Conservation (phyloP, 2,329 filamentous ascomycete genomes). For the Fusarium continuum region DNA sequence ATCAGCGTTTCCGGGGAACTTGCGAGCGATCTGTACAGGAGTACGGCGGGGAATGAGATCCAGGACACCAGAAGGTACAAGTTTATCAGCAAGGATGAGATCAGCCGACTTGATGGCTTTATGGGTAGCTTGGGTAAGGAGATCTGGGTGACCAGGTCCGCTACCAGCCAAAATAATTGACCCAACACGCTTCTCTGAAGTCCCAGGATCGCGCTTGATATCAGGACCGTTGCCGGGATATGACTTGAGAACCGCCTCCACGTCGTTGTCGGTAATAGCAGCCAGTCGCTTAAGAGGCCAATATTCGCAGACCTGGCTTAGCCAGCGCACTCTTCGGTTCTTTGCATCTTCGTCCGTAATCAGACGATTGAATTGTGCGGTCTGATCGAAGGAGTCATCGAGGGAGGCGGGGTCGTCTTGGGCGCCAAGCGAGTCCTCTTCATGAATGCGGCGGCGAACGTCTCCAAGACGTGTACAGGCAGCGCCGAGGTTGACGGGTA, state of each 20-base stretch:
- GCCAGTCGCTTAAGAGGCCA: slow-evolving; percentile 90
- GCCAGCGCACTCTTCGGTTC: slow-evolving; percentile 87
- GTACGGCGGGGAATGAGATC: slow-evolving; percentile 91
- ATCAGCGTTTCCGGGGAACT: slow-evolving; percentile 97
- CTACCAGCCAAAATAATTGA: slow-evolving; percentile 89
- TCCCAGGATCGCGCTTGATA: slow-evolving; percentile 33
- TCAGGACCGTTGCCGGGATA: slow-evolving; percentile 60
- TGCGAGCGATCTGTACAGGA: slow-evolving; percentile 89
- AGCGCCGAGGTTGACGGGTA: slow-evolving; percentile 78
- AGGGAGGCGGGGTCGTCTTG: slow-evolving; percentile 64
- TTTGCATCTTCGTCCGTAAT: slow-evolving; percentile 79
- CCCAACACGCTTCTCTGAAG: slow-evolving; percentile 57
- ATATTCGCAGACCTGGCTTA: slow-evolving; percentile 97
- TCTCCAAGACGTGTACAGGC: slow-evolving; percentile 82
- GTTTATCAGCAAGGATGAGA: slow-evolving; percentile 85
- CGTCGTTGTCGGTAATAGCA: slow-evolving; percentile 79
- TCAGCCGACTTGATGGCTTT: slow-evolving; percentile 79
- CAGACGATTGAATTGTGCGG: slow-evolving; percentile 83
- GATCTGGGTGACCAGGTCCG: slow-evolving; percentile 90
- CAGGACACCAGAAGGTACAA: slow-evolving; percentile 84
- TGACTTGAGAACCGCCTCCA: slow-evolving; percentile 77
- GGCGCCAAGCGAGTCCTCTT: slow-evolving; percentile 67
- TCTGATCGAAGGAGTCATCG: slow-evolving; percentile 76
- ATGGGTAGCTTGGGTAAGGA: slow-evolving; percentile 84
- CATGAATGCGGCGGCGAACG: slow-evolving; percentile 74